A percentile compares a stretch with the other conserved stretches of the same genome.
Evolutionary conservation across 1,139 yeast genomes (phyloP).

Genomic region (Yamadazyma sp.): DNA sequence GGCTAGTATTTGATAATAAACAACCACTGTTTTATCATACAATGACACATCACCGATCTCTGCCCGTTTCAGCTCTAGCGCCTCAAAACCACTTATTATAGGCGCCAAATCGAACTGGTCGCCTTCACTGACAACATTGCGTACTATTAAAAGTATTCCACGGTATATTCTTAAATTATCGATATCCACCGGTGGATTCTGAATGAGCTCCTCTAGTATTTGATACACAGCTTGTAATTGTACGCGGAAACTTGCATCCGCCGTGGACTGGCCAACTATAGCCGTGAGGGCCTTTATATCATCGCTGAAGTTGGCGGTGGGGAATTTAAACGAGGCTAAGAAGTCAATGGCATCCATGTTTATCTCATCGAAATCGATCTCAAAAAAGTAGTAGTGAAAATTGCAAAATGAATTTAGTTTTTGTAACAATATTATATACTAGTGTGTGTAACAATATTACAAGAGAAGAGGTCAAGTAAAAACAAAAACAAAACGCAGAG

Average conservation of each 20-base stretch:
- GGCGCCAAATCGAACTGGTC: conserved; percentile 5
- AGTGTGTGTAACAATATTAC: too few relatives aligned
- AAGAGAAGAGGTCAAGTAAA: too few relatives aligned
- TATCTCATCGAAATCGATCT: not conserved
- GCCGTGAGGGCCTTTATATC: not conserved
- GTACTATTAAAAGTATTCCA: conserved; percentile 20
- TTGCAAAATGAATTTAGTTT: not conserved
- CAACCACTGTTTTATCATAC: conserved; percentile 16
- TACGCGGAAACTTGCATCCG: not conserved
- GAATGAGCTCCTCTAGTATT: not conserved
- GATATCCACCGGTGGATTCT: conserved; percentile 4
- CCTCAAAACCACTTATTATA: conserved; percentile 9
- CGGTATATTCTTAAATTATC: conserved; percentile 19
- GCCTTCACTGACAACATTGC: conserved; percentile 18
- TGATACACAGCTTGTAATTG: not conserved
- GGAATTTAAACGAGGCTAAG: not conserved
- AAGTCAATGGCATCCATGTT: not conserved
- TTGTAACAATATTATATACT: too few relatives aligned
- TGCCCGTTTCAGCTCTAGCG: conserved; percentile 9
- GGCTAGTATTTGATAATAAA: conserved; percentile 24
- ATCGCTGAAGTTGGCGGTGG: not conserved
- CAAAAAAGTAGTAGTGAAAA: not conserved
- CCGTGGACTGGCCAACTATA: conserved; percentile 1
- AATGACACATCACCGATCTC: conserved; percentile 7
- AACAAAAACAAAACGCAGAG: too few relatives aligned